These are phyloP conservation scores for Xanthoconium stramineum DNA, from an alignment of 768 basidiomycete species.

Conservation along the genomic window DNA sequence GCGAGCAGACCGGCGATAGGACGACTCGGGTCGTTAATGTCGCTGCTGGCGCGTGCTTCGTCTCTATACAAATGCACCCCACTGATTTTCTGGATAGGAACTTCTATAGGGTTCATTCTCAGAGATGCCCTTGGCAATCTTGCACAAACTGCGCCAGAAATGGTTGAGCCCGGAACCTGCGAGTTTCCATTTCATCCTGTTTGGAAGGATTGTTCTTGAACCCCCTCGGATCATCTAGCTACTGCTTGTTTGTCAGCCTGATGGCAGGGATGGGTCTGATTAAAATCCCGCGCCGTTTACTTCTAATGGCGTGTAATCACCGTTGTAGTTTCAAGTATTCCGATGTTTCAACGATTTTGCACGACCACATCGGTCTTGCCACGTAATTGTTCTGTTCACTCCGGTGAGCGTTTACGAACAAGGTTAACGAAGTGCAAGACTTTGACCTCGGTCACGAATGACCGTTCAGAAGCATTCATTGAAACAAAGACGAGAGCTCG, in stretches of 20 bases:
- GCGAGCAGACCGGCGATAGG: background rate
- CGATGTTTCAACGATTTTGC: background rate
- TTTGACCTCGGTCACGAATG: background rate
- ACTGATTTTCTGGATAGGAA: constrained; percentile 33
- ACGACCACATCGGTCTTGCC: background rate
- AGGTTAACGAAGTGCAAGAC: background rate
- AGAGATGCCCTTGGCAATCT: constrained; percentile 51
- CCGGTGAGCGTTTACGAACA: background rate
- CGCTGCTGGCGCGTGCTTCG: background rate
- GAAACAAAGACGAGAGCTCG: background rate
- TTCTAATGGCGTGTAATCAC: constrained; percentile 15
- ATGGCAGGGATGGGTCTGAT: background rate
- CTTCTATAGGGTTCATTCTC: constrained; percentile 47
- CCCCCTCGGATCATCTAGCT: constrained; percentile 2
- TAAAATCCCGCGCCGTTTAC: background rate
- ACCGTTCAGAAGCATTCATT: background rate
- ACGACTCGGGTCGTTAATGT: background rate
- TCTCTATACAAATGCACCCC: background rate
- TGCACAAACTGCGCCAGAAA: constrained; percentile 48
- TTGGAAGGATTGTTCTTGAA: background rate
- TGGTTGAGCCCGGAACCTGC: background rate
- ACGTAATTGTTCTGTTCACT: background rate
- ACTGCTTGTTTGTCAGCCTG: constrained; percentile 8
- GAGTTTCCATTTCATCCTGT: background rate
- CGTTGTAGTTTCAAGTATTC: constrained; percentile 19